Evolutionary conservation across 2,329 filamentous ascomycete species (phyloP).

Genomic region (Monilinia fructigena): DNA sequence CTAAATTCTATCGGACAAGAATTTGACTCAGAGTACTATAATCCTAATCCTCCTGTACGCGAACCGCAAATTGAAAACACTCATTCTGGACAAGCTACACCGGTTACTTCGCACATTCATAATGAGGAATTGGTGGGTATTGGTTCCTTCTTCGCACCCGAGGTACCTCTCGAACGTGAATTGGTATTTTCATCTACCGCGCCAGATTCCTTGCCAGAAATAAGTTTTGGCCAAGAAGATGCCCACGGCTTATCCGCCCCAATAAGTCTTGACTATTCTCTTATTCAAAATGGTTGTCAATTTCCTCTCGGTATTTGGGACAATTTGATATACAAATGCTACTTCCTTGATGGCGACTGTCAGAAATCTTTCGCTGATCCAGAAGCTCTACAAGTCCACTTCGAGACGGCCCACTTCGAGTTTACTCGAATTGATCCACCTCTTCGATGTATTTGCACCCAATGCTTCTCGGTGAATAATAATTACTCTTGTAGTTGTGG

Average conservation of each 20-base stretch:
- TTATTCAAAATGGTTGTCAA: slow-evolving; percentile 30
- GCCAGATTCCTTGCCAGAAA: slow-evolving; percentile 14
- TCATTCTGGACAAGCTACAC: slow-evolving; percentile 21
- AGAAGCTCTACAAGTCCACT: slow-evolving; percentile 34
- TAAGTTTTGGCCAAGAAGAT: slow-evolving; percentile 14
- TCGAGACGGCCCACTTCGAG: slow-evolving; percentile 33
- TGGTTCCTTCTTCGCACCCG: slow-evolving; percentile 22
- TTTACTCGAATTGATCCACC: slow-evolving; percentile 34
- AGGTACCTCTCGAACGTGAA: not conserved
- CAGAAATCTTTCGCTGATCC: slow-evolving; percentile 25
- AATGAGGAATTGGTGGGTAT: slow-evolving; percentile 30
- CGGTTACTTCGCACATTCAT: slow-evolving; percentile 19
- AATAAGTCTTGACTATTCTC: slow-evolving; percentile 26
- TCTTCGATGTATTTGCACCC: slow-evolving; percentile 31
- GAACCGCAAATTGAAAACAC: slow-evolving; percentile 25
- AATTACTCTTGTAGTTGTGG: slow-evolving; percentile 24
- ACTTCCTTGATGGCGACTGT: slow-evolving; percentile 31
- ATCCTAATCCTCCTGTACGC: slow-evolving; percentile 13
- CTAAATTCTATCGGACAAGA: slow-evolving; percentile 14
- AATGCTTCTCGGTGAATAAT: slow-evolving; percentile 21
- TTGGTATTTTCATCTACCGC: slow-evolving; percentile 24
- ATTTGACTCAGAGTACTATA: not conserved
- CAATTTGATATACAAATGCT: slow-evolving; percentile 26
- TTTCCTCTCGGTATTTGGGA: slow-evolving; percentile 31
- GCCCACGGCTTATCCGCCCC: slow-evolving; percentile 14